A percentile compares a stretch with the other conserved stretches of the same genome.
phyloP scores from a whole-genome alignment of 2,329 filamentous ascomycete genomes.

The Ascosphaera aggregata region DNA sequence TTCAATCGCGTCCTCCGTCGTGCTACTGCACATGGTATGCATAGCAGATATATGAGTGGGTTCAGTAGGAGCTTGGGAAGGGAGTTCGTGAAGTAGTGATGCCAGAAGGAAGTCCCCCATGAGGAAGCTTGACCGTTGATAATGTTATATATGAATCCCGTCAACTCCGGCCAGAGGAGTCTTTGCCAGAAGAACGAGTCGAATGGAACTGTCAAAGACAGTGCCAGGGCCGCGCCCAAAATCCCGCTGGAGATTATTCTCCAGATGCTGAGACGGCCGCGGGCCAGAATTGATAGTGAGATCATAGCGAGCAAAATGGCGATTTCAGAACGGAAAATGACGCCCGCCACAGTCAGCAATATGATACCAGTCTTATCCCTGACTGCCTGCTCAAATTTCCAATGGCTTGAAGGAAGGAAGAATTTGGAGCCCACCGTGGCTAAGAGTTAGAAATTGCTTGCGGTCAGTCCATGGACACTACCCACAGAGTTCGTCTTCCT shows the following conservation, averaged over 20 bases:
- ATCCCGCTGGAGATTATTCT: constrained; percentile 41
- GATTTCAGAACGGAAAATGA: constrained; percentile 76
- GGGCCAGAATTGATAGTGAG: constrained; percentile 38
- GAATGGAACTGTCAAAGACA: constrained; percentile 45
- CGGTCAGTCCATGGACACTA: not conserved
- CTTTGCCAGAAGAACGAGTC: constrained; percentile 89
- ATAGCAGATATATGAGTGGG: constrained; percentile 35
- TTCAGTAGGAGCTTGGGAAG: constrained; percentile 70
- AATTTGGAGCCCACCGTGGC: not conserved
- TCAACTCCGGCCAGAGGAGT: constrained; percentile 71
- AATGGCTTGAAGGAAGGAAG: not conserved
- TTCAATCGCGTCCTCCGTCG: not conserved
- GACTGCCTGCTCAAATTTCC: not conserved
- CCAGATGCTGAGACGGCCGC: constrained; percentile 29
- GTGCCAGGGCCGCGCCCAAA: constrained; percentile 38
- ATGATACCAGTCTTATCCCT: not conserved
- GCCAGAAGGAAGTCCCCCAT: constrained; percentile 72
- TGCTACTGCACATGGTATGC: constrained; percentile 26
- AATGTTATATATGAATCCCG: constrained; percentile 79
- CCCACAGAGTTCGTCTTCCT: not conserved
- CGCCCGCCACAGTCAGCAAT: constrained; percentile 53
- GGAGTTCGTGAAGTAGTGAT: constrained; percentile 66
- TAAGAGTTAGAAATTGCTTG: not conserved
- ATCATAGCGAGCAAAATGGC: constrained; percentile 54
- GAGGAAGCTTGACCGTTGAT: constrained; percentile 57